Conservation (phyloP, 345 rosid species). For the Lumnitzera racemosa region DNA sequence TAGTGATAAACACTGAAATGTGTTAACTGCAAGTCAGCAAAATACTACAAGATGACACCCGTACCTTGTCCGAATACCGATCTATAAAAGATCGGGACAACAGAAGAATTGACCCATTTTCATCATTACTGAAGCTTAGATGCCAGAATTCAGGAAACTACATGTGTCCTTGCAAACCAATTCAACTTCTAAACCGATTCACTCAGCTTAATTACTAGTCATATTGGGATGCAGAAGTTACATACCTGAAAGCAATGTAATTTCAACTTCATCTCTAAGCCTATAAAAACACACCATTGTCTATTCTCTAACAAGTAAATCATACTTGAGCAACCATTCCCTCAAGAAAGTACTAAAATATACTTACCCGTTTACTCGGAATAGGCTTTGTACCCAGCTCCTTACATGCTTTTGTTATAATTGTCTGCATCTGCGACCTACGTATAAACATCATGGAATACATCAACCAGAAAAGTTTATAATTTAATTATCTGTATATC, state of each 20-base stretch:
- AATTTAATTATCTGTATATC: neutral
- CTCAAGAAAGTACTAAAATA: neutral
- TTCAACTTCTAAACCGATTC: no score
- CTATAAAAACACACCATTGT: no score
- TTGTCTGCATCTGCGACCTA: conserved; percentile 97
- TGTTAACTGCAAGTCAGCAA: conserved; percentile 1
- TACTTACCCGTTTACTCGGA: conserved; percentile 80
- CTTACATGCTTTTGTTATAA: conserved; percentile 71
- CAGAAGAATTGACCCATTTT: no score
- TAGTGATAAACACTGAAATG: conserved; percentile 69
- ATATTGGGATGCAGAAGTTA: no score
- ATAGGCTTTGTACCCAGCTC: conserved; percentile 77
- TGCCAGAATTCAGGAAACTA: no score
- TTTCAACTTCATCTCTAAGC: no score
- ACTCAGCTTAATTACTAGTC: no score
- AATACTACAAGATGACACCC: neutral
- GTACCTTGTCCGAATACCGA: neutral
- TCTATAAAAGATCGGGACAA: no score
- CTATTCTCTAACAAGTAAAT: no score
- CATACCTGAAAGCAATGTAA: no score
- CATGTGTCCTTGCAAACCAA: no score
- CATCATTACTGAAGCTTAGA: no score
- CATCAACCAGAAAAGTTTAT: neutral
- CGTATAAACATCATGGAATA: conserved; percentile 5
- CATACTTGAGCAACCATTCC: neutral